These are phyloP conservation scores for Mycena chlorophos DNA, from an alignment of 768 basidiomycete species.

Conservation along the genomic window DNA sequence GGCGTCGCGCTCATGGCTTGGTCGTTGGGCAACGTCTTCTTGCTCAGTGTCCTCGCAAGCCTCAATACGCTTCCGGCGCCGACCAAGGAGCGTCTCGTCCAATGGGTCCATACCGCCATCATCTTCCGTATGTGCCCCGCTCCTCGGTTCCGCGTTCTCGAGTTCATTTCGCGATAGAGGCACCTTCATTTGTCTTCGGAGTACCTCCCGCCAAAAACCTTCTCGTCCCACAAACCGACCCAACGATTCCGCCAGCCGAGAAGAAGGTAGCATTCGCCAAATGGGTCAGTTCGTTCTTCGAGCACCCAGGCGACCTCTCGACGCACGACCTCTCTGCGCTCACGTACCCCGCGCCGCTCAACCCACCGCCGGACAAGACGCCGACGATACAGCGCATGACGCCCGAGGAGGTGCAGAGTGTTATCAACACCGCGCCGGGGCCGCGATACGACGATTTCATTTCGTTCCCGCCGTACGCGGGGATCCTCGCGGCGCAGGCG, in stretches of 20 bases:
- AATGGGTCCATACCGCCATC: slow-evolving; percentile 25
- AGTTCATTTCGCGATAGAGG: slow-evolving; percentile 15
- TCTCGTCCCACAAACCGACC: slow-evolving; percentile 28
- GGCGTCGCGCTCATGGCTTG: slow-evolving; percentile 29
- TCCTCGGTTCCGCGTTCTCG: background rate
- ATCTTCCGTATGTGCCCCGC: slow-evolving; percentile 21
- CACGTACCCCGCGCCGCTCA: slow-evolving; percentile 4
- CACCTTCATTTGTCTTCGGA: slow-evolving; percentile 25
- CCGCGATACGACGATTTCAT: slow-evolving; percentile 20
- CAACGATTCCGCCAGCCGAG: slow-evolving; percentile 20
- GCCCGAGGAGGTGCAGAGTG: slow-evolving; percentile 8
- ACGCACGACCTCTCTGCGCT: slow-evolving; percentile 9
- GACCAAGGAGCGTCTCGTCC: slow-evolving; percentile 19
- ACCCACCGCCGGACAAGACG: background rate
- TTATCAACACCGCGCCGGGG: slow-evolving; percentile 15
- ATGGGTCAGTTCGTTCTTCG: slow-evolving; percentile 25
- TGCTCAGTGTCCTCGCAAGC: slow-evolving; percentile 24
- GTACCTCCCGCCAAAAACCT: slow-evolving; percentile 9
- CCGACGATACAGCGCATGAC: slow-evolving; percentile 13
- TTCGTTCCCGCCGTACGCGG: slow-evolving; percentile 2
- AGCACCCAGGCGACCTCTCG: slow-evolving; percentile 22
- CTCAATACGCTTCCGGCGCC: slow-evolving; percentile 22
- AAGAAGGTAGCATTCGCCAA: slow-evolving; percentile 21
- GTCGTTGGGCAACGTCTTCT: slow-evolving; percentile 32
- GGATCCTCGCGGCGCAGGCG: background rate